phyloP scores from a whole-genome alignment of 2,329 filamentous ascomycete genomes.

The Exophiala alcalophila region DNA sequence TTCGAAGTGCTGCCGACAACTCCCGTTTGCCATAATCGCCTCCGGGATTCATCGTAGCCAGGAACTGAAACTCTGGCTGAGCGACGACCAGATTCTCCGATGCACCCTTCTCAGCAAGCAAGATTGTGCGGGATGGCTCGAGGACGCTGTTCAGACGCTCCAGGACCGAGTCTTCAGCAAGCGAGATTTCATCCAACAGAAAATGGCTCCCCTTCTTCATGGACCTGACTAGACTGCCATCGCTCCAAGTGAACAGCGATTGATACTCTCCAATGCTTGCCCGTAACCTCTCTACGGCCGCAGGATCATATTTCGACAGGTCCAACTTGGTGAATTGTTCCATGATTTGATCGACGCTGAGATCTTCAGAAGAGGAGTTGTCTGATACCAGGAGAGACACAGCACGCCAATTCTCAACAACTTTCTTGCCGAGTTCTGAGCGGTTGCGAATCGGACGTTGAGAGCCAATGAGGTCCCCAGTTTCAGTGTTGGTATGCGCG shows the following conservation, averaged over 20 bases:
- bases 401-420: constrained; percentile 61
- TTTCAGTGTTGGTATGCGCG: constrained; percentile 97
- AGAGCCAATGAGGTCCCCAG: constrained; percentile 92
- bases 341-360: constrained; percentile 25
- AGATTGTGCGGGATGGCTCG: constrained; percentile 77
- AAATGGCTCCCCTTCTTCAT: constrained; percentile 91
- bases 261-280: constrained; percentile 63
- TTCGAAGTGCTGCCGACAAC: constrained; percentile 87
- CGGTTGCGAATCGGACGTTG: constrained; percentile 89
- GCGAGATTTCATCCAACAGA: constrained; percentile 92
- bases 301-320: constrained; percentile 43
- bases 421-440: constrained; percentile 63
- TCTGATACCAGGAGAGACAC: constrained; percentile 22
- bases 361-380: constrained; percentile 40
- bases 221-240: constrained; percentile 87
- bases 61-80: constrained; percentile 80
- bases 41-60: constrained; percentile 98
- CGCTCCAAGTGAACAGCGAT: constrained; percentile 92
- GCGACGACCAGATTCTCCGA: constrained; percentile 77
- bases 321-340: constrained; percentile 25
- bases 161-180: constrained; percentile 94
- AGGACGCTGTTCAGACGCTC: constrained; percentile 96
- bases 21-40: constrained; percentile 98
- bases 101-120: constrained; percentile 91
- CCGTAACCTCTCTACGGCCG: constrained; percentile 45